These are phyloP conservation scores for Albatrellus ellisii DNA, from an alignment of 768 basidiomycete genomes.

Conservation along the genomic window DNA sequence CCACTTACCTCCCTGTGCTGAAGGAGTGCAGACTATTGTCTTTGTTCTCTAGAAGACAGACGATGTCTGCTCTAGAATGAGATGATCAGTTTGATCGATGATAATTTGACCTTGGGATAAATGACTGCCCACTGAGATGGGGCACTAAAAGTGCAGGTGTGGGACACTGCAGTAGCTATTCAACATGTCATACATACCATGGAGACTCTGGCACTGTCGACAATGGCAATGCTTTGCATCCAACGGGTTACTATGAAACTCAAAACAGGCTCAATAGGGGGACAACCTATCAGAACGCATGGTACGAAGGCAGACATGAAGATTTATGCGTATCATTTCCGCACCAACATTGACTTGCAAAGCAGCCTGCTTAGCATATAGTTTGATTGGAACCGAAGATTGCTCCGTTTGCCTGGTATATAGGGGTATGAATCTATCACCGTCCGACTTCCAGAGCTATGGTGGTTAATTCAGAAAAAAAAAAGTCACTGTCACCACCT, in stretches of 20 bases:
- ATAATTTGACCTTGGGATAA: conserved; percentile 18
- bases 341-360: conserved; percentile 20
- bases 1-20: conserved; percentile 16
- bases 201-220: conserved; percentile 19
- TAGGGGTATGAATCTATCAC: conserved; percentile 15
- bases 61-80: conserved; percentile 15
- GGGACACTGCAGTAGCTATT: not conserved
- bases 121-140: conserved; percentile 25
- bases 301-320: not conserved
- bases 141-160: conserved; percentile 12
- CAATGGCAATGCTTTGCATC: conserved; percentile 24
- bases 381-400: not conserved
- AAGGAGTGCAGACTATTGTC: conserved; percentile 20
- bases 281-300: not conserved
- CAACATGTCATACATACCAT: conserved; percentile 3
- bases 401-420: conserved; percentile 13
- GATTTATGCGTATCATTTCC: conserved; percentile 11
- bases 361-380: not conserved
- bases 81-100: not conserved
- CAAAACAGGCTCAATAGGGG: conserved; percentile 14
- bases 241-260: conserved; percentile 20
- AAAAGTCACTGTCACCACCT: conserved; percentile 16
- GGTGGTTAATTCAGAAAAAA: conserved; percentile 21
- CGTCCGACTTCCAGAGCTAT: conserved; percentile 17
- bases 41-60: conserved; percentile 18